Percentiles rank a stretch among this genome's conserved stretches.
phyloP scores from a whole-genome alignment of 1,139 yeast species.

The Taphrina betulina region DNA sequence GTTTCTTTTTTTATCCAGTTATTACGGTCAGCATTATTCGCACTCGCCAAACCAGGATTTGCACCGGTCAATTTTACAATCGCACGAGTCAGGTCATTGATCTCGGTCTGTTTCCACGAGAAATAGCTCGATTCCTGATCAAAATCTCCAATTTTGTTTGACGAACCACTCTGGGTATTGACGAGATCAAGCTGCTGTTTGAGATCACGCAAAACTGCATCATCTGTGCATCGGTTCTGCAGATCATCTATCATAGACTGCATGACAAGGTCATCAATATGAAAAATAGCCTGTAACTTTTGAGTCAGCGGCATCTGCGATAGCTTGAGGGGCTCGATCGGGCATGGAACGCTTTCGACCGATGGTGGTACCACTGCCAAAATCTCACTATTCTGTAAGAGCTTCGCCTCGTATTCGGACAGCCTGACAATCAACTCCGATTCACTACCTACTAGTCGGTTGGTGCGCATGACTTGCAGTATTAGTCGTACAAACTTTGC shows the following conservation, averaged over 20 bases:
- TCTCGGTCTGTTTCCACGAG: slow-evolving; percentile 18
- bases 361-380: neutral
- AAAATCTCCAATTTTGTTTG: neutral
- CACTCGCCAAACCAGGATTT: slow-evolving; percentile 6
- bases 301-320: neutral
- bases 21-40: no score
- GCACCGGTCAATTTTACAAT: slow-evolving; percentile 19
- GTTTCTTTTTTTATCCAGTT: no score
- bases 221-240: slow-evolving; percentile 3
- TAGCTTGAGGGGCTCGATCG: neutral
- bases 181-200: slow-evolving; percentile 8
- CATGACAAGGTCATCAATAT: neutral
- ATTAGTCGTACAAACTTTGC: slow-evolving; percentile 55
- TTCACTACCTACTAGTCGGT: slow-evolving; percentile 12
- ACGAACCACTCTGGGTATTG: neutral
- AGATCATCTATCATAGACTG: slow-evolving; percentile 8
- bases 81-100: no score
- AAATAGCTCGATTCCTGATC: slow-evolving; percentile 1
- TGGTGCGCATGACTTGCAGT: slow-evolving; percentile 50
- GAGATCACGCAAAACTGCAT: slow-evolving; percentile 4
- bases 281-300: neutral
- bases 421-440: slow-evolving; percentile 20
- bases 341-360: neutral
- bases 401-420: slow-evolving; percentile 19
- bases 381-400: slow-evolving; percentile 7